These are phyloP conservation scores for Raddia guianensis DNA, from an alignment of 176 grass and related monocot species.

Conservation along the genomic window DNA sequence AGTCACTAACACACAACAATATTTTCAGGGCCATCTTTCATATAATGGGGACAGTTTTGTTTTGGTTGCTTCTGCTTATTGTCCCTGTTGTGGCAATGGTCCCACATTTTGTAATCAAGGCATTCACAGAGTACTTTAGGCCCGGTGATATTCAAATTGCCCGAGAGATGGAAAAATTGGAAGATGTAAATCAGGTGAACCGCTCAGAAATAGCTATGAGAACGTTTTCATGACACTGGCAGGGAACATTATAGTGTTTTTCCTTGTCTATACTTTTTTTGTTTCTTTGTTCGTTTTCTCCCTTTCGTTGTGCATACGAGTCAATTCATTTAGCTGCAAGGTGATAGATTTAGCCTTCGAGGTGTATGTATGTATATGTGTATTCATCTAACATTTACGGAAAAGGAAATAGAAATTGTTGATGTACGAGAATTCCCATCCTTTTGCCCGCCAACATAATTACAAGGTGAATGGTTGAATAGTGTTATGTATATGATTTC, in stretches of 20 bases:
- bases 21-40: conserved; percentile 75
- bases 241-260: conserved; percentile 31
- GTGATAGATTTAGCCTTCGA: conserved; percentile 39
- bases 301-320: conserved; percentile 59
- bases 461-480: conserved; percentile 16
- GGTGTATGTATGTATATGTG: conserved; percentile 42
- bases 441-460: background rate
- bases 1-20: conserved; percentile 20
- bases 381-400: conserved; percentile 37
- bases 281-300: background rate
- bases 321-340: conserved; percentile 49
- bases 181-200: conserved; percentile 42
- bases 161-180: conserved; percentile 74
- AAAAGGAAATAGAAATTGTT: conserved; percentile 48
- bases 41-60: conserved; percentile 64
- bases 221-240: conserved; percentile 44
- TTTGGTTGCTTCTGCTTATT: conserved; percentile 71
- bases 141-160: conserved; percentile 77
- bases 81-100: conserved; percentile 63
- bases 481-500: conserved; percentile 23
- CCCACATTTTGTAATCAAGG: conserved; percentile 71
- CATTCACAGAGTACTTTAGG: conserved; percentile 57
- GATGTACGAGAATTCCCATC: background rate
- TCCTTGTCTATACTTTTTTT: conserved; percentile 8
- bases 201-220: conserved; percentile 61